A percentile compares a stretch with the other conserved stretches of the same genome.
Evolutionary conservation across 257 asterid genomes (phyloP).

Genomic region (Solanum appendiculatum): DNA sequence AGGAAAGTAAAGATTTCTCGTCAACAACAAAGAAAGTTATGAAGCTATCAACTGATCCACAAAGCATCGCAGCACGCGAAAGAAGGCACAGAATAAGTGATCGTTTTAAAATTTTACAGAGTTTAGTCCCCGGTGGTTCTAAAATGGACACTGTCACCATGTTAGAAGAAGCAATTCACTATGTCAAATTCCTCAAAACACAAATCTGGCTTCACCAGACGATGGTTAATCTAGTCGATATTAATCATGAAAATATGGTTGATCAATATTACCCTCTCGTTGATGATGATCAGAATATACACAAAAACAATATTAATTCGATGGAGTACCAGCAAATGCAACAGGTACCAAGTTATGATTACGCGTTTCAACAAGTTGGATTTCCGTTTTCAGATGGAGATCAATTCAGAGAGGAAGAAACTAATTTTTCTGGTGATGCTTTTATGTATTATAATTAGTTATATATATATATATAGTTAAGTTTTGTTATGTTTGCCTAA

Average conservation of each 20-base stretch:
- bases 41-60: constrained; percentile 77
- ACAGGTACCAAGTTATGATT: not conserved
- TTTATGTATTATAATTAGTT: constrained; percentile 13
- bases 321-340: not conserved
- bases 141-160: constrained; percentile 76
- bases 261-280: not conserved
- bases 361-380: not conserved
- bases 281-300: not conserved
- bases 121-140: constrained; percentile 71
- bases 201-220: constrained; percentile 65
- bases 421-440: constrained; percentile 15
- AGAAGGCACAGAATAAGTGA: constrained; percentile 81
- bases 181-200: constrained; percentile 66
- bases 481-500: not conserved
- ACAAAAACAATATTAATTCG: not conserved
- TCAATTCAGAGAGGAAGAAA: not conserved
- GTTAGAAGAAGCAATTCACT: constrained; percentile 78
- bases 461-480: not conserved
- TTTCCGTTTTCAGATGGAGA: not conserved
- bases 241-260: not conserved
- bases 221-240: constrained; percentile 23
- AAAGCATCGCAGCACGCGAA: constrained; percentile 72
- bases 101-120: constrained; percentile 66
- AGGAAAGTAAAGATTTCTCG: not conserved
- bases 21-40: not conserved